phyloP scores from a whole-genome alignment of 176 grass and related monocot species.

The Melocanna baccifera region DNA sequence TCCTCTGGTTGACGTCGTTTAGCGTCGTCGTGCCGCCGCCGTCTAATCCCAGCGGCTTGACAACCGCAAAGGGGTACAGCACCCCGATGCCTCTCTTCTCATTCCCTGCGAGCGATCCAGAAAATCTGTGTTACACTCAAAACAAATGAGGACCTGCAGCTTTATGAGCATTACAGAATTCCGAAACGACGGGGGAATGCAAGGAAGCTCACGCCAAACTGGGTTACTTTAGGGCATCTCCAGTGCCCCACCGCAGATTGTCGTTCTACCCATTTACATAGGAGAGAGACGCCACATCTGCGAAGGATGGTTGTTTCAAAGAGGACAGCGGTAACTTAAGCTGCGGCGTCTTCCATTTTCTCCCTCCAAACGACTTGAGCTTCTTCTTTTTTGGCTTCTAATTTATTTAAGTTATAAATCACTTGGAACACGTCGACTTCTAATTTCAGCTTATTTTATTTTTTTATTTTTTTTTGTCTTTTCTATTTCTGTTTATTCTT shows the following conservation, averaged over 20 bases:
- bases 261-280: neutral
- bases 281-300: neutral
- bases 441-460: no score
- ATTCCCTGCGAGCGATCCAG: constrained; percentile 21
- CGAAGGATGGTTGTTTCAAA: neutral
- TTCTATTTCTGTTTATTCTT: no score
- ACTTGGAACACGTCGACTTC: no score
- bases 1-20: constrained; percentile 63
- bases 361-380: no score
- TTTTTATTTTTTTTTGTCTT: no score
- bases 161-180: neutral
- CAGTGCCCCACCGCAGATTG: neutral
- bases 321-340: no score
- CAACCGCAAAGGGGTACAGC: constrained; percentile 63
- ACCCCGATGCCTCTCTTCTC: constrained; percentile 31
- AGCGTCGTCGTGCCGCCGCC: constrained; percentile 59
- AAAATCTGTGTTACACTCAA: neutral
- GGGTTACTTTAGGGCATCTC: neutral
- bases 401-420: no score
- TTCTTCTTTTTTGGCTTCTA: no score
- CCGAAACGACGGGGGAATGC: no score
- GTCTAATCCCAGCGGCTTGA: constrained; percentile 73
- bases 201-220: neutral
- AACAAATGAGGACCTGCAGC: neutral
- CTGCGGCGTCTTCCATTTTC: neutral